Percentiles rank a stretch among this genome's conserved stretches.
Conservation (phyloP, 805 yeast species). For the Yarrowia bubula region DNA sequence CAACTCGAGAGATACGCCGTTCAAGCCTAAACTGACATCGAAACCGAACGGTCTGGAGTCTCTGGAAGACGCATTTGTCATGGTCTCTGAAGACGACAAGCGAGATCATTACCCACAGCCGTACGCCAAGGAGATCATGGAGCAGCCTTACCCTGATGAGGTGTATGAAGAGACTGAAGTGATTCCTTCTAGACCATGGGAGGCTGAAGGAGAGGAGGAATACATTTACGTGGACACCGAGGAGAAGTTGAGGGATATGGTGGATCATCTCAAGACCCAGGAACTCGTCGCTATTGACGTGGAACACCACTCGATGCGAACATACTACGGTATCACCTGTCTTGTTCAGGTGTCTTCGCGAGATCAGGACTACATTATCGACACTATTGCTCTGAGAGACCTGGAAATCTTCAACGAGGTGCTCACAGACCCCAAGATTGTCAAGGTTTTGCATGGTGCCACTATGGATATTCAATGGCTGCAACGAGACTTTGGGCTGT, state of each 20-base stretch:
- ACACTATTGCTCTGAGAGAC: constrained; percentile 75
- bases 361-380: constrained; percentile 81
- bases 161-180: constrained; percentile 51
- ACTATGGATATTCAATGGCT: constrained; percentile 96
- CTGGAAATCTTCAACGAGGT: constrained; percentile 64
- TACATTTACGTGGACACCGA: constrained; percentile 65
- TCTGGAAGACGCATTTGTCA: constrained; percentile 50
- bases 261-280: constrained; percentile 49
- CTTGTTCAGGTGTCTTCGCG: constrained; percentile 88
- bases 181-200: constrained; percentile 62
- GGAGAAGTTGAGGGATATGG: constrained; percentile 53
- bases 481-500: constrained; percentile 90
- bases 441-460: constrained; percentile 95
- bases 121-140: constrained; percentile 68
- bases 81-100: constrained; percentile 37
- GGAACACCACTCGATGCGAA: constrained; percentile 91
- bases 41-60: constrained; percentile 72
- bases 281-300: constrained; percentile 85
- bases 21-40: constrained; percentile 63
- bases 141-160: constrained; percentile 63
- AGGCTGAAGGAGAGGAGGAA: constrained; percentile 48
- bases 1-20: constrained; percentile 68
- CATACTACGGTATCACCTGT: constrained; percentile 87
- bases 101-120: constrained; percentile 70
- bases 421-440: constrained; percentile 74